Base-by-base conservation (phyloP, 1,284 basidiomycete species). In the Coniophora puteana region DNA sequence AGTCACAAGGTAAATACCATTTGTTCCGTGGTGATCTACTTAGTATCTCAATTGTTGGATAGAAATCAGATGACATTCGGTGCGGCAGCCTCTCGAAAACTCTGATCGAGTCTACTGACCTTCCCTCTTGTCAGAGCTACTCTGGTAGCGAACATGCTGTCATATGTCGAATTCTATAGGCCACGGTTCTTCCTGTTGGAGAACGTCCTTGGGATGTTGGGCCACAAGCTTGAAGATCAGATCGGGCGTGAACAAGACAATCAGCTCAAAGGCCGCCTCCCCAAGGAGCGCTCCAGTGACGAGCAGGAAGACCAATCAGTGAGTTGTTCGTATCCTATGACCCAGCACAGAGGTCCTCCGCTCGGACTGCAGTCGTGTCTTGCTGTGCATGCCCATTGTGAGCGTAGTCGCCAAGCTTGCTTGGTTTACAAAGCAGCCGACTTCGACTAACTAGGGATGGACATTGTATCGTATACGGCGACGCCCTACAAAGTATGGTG, bases 121-220 rank as follows among this genome's bases (percentile, higher is more conserved):
- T 21, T 5, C 12, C 11, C 11, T 14, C 23, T 38, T 36, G 27
- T n/a, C 41, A 83, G 80, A 50, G 77, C 75, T 21, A 78, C 80
- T 3, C 62, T 85, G 31, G 67, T 79, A 1, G 76, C 74, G 52
- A 83, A 81, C 44, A 83, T 84, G 76, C 61, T 88, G 4, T 78
- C 79, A n/a, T 85, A 73, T 51, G 78, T 83, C n/a, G 84, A 88
- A 49, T 70, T 74, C 44, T 85, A 83, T 49, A 60, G 67, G 25
- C 80, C 83, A 0, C 59, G 61, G 24, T 85, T 79, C 48, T 73
- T 87, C 46, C 66, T 86, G 7, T 63, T 88, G 20, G 84, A 88
- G 56, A 87, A 87, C 56, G 83, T 87, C 4, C 52, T 57, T 17
- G 84, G 84, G 1, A 58, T 88, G 16, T 50, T 84, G 1, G 55